Percentiles rank a stretch among this genome's conserved stretches.
phyloP scores from a whole-genome alignment of 441 rosid species.

The Euphorbia schlechtendalii region DNA sequence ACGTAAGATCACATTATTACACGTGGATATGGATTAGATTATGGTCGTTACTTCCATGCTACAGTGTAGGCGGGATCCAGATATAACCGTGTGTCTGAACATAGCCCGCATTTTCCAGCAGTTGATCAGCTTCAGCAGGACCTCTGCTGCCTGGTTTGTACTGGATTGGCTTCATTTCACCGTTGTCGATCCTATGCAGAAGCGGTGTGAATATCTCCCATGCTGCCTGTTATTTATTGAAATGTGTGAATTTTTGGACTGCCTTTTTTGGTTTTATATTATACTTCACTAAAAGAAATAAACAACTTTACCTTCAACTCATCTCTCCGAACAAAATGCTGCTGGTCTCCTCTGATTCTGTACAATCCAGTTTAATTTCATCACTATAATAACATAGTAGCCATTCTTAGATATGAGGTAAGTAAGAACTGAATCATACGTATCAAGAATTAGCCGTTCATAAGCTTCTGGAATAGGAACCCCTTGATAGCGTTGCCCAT shows the following conservation, averaged over 20 bases:
- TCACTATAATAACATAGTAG: slow-evolving; percentile 1
- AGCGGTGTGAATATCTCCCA: slow-evolving; percentile 99
- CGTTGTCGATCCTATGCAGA: slow-evolving; percentile 74
- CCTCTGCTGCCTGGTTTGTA: slow-evolving; percentile 93
- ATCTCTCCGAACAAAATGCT: slow-evolving; percentile 98
- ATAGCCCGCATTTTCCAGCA: slow-evolving; percentile 72
- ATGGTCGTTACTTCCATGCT: slow-evolving; percentile 17
- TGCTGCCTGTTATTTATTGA: slow-evolving; percentile 66
- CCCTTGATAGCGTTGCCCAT: slow-evolving; percentile 78
- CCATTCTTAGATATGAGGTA: too few species aligned
- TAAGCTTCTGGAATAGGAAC: slow-evolving; percentile 90
- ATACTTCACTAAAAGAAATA: too few species aligned
- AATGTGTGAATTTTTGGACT: too few species aligned
- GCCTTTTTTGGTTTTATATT: too few species aligned
- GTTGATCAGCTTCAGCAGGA: slow-evolving; percentile 84
- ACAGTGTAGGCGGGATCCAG: slow-evolving; percentile 95
- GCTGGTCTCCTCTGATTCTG: slow-evolving; percentile 96
- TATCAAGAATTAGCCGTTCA: slow-evolving; percentile 94
- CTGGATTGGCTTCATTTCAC: slow-evolving; percentile 63
- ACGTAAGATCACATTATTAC: neutral
- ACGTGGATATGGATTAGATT: neutral
- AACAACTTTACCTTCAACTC: slow-evolving; percentile 85
- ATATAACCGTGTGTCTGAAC: slow-evolving; percentile 93
- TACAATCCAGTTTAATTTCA: slow-evolving; percentile 16
- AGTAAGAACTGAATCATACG: too few species aligned